A percentile compares a stretch with the other conserved stretches of the same genome.
Evolutionary conservation across 345 rosid species (phyloP).

Genomic region (Streptanthus diversifolius): DNA sequence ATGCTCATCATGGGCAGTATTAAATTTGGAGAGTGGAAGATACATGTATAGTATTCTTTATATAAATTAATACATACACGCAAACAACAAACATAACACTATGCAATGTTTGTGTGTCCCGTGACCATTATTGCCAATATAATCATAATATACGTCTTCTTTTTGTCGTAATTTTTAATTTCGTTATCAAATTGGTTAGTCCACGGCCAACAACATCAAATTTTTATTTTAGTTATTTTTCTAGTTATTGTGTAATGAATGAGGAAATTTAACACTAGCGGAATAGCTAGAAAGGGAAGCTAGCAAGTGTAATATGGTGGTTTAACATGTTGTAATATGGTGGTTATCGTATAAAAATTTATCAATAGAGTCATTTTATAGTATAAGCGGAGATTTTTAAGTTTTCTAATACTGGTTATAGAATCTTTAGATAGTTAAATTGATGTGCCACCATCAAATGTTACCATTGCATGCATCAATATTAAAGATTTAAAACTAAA

Average conservation of each 20-base stretch:
- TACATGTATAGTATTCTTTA: constrained; percentile 13
- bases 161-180: neutral
- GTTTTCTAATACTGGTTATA: neutral
- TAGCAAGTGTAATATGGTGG: neutral
- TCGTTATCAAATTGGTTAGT: neutral
- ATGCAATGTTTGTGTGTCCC: constrained; percentile 27
- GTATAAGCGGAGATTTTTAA: neutral
- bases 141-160: neutral
- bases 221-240: neutral
- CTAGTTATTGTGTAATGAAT: neutral
- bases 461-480: neutral
- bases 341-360: neutral
- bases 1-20: constrained; percentile 25
- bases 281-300: neutral
- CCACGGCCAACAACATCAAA: neutral
- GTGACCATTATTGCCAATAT: constrained; percentile 1
- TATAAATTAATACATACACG: constrained; percentile 5
- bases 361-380: neutral
- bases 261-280: neutral
- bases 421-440: neutral
- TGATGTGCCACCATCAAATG: neutral
- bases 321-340: neutral
- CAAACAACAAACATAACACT: constrained; percentile 29
- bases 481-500: neutral
- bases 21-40: constrained; percentile 3